These are phyloP conservation scores for Themeda triandra DNA, from an alignment of 176 grass and related monocot species.

Conservation along the genomic window DNA sequence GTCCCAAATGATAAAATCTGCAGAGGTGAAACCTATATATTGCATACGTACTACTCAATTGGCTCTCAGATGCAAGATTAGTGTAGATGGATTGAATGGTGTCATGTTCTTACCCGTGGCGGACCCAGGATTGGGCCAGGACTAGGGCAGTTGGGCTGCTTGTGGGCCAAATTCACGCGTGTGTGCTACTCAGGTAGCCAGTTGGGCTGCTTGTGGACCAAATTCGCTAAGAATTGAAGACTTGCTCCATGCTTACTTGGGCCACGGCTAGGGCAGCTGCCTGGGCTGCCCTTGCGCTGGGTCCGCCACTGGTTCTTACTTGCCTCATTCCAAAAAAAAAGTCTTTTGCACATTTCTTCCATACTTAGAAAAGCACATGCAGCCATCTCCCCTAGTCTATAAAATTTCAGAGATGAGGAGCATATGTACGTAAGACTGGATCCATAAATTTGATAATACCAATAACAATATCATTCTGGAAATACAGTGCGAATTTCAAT, in stretches of 20 bases:
- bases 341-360: slow-evolving; percentile 35
- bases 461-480: slow-evolving; percentile 20
- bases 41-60: slow-evolving; percentile 45
- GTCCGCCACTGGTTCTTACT: too few relatives aligned
- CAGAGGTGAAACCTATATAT: slow-evolving; percentile 92
- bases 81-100: slow-evolving; percentile 59
- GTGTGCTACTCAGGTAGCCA: too few relatives aligned
- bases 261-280: too few relatives aligned
- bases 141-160: too few relatives aligned
- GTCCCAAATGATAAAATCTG: slow-evolving; percentile 94
- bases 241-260: too few relatives aligned
- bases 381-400: slow-evolving; percentile 91
- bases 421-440: slow-evolving; percentile 1
- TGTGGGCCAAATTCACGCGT: too few relatives aligned
- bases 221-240: too few relatives aligned
- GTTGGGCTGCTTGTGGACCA: too few relatives aligned
- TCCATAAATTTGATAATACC: slow-evolving; percentile 18
- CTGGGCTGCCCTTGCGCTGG: too few relatives aligned
- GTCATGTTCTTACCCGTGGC: slow-evolving; percentile 85
- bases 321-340: slow-evolving; percentile 92
- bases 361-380: slow-evolving; percentile 89
- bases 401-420: slow-evolving; percentile 41
- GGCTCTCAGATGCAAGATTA: slow-evolving; percentile 23
- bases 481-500: slow-evolving; percentile 73
- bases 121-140: too few relatives aligned